Evolutionary conservation across 1,284 basidiomycete genomes (phyloP).

Genomic region (Cutaneotrichosporon mucoides): DNA sequence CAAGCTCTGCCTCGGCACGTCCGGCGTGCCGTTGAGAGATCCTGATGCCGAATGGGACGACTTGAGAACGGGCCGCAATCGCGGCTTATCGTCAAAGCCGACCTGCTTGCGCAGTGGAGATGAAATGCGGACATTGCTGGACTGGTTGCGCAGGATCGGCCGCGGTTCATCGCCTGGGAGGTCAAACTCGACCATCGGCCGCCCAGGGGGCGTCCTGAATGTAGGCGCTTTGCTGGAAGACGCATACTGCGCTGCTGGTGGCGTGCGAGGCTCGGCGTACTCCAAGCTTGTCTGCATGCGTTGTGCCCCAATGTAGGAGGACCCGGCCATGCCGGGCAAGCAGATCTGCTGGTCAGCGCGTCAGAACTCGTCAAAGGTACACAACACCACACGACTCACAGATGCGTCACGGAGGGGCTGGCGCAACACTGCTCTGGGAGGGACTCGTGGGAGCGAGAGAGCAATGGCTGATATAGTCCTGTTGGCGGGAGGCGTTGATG

Average conservation of each 20-base stretch:
- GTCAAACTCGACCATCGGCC: neutral
- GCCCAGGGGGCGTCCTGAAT: neutral
- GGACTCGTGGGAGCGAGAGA: neutral
- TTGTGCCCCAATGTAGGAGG: neutral
- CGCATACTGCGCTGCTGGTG: neutral
- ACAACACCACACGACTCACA: neutral
- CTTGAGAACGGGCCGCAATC: neutral
- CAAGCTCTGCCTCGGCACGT: neutral
- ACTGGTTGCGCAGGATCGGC: slow-evolving; percentile 10
- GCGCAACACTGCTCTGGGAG: neutral
- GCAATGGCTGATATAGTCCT: neutral
- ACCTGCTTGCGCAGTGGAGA: slow-evolving; percentile 15
- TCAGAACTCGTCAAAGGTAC: neutral
- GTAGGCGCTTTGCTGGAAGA: neutral
- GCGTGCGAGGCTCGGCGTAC: neutral
- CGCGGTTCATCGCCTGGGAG: neutral
- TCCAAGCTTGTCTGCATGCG: neutral
- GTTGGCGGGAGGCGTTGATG: neutral
- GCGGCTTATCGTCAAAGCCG: slow-evolving; percentile 5
- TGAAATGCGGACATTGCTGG: slow-evolving; percentile 10
- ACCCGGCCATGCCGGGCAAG: neutral
- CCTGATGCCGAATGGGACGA: neutral
- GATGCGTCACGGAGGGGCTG: neutral
- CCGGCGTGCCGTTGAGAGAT: neutral
- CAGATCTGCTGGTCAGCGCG: neutral